Conservation (phyloP, 2,329 filamentous ascomycete genomes). For the Xylaria sp. region DNA sequence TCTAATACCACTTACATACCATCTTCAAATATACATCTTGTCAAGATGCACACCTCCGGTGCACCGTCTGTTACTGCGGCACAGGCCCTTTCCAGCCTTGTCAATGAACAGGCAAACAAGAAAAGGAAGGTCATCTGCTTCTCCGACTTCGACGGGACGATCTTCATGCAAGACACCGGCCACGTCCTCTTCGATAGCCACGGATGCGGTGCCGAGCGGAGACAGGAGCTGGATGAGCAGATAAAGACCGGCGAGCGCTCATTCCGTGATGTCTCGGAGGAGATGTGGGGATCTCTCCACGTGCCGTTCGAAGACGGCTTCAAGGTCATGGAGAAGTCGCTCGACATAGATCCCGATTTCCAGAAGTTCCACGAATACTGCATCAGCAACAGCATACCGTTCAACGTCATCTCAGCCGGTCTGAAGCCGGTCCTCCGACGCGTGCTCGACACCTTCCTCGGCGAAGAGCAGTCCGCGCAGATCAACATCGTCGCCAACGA, state of each 20-base stretch:
- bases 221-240: slow-evolving; percentile 69
- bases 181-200: slow-evolving; percentile 75
- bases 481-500: slow-evolving; percentile 78
- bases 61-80: slow-evolving; percentile 47
- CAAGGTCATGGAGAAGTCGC: slow-evolving; percentile 68
- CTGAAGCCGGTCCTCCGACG: slow-evolving; percentile 71
- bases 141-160: slow-evolving; percentile 77
- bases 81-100: slow-evolving; percentile 47
- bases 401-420: slow-evolving; percentile 76
- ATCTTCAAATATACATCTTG: background rate
- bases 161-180: slow-evolving; percentile 77
- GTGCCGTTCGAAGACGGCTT: slow-evolving; percentile 76
- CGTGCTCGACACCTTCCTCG: slow-evolving; percentile 73
- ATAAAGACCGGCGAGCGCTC: slow-evolving; percentile 73
- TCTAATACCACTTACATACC: background rate
- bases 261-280: slow-evolving; percentile 76
- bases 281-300: slow-evolving; percentile 76
- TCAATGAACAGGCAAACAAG: slow-evolving; percentile 51
- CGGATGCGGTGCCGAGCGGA: slow-evolving; percentile 68
- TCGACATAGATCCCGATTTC: slow-evolving; percentile 74
- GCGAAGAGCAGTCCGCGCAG: slow-evolving; percentile 66
- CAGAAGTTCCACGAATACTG: slow-evolving; percentile 73
- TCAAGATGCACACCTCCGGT: slow-evolving; percentile 55
- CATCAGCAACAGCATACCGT: slow-evolving; percentile 70
- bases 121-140: slow-evolving; percentile 69